Evolutionary conservation across 2,329 filamentous ascomycete genomes (phyloP).

Genomic region (Fusarium succisae): DNA sequence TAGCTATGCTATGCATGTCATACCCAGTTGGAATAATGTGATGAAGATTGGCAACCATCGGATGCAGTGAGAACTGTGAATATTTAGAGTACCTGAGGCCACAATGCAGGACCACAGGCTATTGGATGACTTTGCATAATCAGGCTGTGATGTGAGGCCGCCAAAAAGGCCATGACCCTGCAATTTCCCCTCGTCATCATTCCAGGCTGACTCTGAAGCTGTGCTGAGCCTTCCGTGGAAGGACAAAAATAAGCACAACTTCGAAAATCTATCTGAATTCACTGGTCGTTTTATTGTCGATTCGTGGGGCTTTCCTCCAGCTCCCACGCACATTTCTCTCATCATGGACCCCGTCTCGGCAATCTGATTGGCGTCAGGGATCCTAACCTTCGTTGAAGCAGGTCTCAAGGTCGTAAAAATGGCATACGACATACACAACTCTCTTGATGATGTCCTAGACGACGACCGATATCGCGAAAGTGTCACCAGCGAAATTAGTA

Average conservation of each 20-base stretch:
- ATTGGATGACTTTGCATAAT: neutral
- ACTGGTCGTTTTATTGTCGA: neutral
- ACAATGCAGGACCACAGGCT: neutral
- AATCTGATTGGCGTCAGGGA: neutral
- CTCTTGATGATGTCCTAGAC: neutral
- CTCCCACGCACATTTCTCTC: neutral
- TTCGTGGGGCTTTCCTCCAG: accelerated
- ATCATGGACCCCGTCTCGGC: neutral
- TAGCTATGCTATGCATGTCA: accelerated
- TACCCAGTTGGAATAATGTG: neutral
- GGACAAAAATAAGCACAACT: accelerated
- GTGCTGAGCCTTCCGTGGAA: neutral
- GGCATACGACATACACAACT: neutral
- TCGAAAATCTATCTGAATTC: neutral
- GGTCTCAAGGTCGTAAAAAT: neutral
- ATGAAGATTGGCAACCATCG: neutral
- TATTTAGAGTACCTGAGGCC: neutral
- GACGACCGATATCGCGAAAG: neutral
- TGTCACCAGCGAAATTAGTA: neutral
- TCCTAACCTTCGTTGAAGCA: neutral
- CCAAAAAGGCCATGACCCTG: neutral
- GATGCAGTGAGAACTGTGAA: neutral
- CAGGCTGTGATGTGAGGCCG: neutral
- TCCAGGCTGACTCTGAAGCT: neutral
- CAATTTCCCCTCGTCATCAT: neutral